Conservation (phyloP, 1,139 yeast genomes). For the Sugiyamaella neomexicana region DNA sequence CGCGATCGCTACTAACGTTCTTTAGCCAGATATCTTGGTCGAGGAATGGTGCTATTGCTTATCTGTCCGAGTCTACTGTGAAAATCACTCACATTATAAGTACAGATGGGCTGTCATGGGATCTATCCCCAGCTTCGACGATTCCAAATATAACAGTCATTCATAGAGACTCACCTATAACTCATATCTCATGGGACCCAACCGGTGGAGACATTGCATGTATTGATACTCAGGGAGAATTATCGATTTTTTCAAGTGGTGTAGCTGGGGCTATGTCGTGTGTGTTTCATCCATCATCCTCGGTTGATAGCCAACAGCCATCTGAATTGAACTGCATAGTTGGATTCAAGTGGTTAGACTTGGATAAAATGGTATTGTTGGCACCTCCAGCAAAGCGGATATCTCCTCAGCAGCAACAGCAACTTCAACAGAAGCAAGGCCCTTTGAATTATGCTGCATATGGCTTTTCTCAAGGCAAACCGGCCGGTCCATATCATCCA, state of each 20-base stretch:
- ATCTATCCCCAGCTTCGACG: constrained; percentile 53
- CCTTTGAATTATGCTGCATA: constrained; percentile 31
- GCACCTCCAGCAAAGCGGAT: constrained; percentile 33
- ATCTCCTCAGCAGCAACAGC: constrained; percentile 10
- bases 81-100: constrained; percentile 63
- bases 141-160: constrained; percentile 27
- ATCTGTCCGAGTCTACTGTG: constrained; percentile 46
- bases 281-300: constrained; percentile 28
- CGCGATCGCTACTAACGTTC: background rate
- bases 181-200: constrained; percentile 45
- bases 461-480: constrained; percentile 56
- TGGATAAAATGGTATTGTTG: constrained; percentile 56
- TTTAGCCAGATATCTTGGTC: constrained; percentile 63
- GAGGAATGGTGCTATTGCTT: constrained; percentile 71
- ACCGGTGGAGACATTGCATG: constrained; percentile 46
- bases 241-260: constrained; percentile 39
- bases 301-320: constrained; percentile 24
- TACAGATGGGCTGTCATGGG: constrained; percentile 65
- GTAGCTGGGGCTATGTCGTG: constrained; percentile 32
- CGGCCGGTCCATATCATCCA: constrained; percentile 70
- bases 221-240: constrained; percentile 44
- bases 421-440: constrained; percentile 15
- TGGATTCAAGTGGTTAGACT: constrained; percentile 67
- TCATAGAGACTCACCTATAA: constrained; percentile 34
- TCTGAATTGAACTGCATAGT: constrained; percentile 42